Evolutionary conservation across 768 basidiomycete species (phyloP), one percentile per base, ranked within the genome.

Genomic region (Lactifluus piperatus): DNA sequence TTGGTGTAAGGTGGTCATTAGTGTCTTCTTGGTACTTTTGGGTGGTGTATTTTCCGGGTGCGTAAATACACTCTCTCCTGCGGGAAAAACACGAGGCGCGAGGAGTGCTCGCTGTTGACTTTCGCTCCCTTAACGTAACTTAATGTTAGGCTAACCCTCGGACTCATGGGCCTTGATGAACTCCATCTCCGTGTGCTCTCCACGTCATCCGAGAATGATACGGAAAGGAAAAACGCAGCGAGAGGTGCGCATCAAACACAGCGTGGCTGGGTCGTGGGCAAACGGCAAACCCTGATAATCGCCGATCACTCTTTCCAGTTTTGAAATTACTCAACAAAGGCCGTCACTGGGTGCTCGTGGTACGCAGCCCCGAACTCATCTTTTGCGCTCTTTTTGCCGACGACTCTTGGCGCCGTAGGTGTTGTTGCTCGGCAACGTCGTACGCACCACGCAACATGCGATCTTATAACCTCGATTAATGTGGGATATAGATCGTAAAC

Each of bases 11-110:
- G 72, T 97, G 30, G 61, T 78, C 20, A 71, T 92, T 51, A 88
- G 87, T 53, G 75, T 73, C 4, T 69, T 73, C 3, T 77, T 98
- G 27, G 93, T 98, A 7, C 72, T 98, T 1, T 74, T 82, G 0
- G 94, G 94, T 2, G 94, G 94, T 53, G 85, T 94, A 5, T 97
- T 98, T 69, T 91, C 94, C 13, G 94, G 94, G 94, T 89, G 58
- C 51, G 82, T 72, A 34, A 34, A 34, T n/a, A n/a, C n/a, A 34
- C 34, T 11, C 8, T 37, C 10, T 26, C 22, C 6, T 14, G 24
- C 14, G 3, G 4, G 16, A 4, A 13, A 14, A 6, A 37, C 16
- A 11, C 20, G 14, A 18, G 32, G 32, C 32, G 32, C 8, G 32
- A 9, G 5, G 3, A 20, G 5, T 34, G 10, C 24, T 16, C 48